A percentile compares a stretch with the other conserved stretches of the same genome.
phyloP scores from a whole-genome alignment of 2,329 filamentous ascomycete species.

The Rachicladosporium sp. region DNA sequence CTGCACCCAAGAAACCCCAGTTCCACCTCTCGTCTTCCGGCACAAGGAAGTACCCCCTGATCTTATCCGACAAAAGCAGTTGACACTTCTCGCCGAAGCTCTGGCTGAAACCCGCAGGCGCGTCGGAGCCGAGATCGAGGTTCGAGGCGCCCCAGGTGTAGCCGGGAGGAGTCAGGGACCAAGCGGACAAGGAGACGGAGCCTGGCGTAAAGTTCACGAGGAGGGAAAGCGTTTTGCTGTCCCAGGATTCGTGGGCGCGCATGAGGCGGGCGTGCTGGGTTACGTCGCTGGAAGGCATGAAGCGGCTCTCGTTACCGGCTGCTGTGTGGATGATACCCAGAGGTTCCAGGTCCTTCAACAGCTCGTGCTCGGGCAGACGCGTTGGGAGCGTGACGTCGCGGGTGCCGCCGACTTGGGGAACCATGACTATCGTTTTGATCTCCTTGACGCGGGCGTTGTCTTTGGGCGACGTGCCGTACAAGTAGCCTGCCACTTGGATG shows the following conservation, averaged over 20 bases:
- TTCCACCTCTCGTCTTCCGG: conserved; percentile 89
- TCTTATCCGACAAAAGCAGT: conserved; percentile 81
- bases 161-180: conserved; percentile 79
- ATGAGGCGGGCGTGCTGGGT: conserved; percentile 88
- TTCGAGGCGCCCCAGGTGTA: conserved; percentile 98
- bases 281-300: conserved; percentile 92
- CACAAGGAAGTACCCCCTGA: conserved; percentile 90
- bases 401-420: conserved; percentile 88
- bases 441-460: conserved; percentile 98
- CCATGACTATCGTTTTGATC: conserved; percentile 90
- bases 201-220: conserved; percentile 94
- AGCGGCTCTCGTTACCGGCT: conserved; percentile 85
- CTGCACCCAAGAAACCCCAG: conserved; percentile 93
- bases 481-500: conserved; percentile 89
- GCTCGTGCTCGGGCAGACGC: conserved; percentile 82
- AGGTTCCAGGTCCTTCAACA: conserved; percentile 74
- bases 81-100: conserved; percentile 93
- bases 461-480: conserved; percentile 83
- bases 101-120: conserved; percentile 79
- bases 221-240: conserved; percentile 86
- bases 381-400: conserved; percentile 86
- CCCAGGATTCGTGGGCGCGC: conserved; percentile 67
- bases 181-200: conserved; percentile 86
- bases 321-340: conserved; percentile 92
- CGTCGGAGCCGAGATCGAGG: conserved; percentile 81